These are phyloP conservation scores for Cyclocybe cylindracea DNA, from an alignment of 768 basidiomycete genomes.

Conservation along the genomic window DNA sequence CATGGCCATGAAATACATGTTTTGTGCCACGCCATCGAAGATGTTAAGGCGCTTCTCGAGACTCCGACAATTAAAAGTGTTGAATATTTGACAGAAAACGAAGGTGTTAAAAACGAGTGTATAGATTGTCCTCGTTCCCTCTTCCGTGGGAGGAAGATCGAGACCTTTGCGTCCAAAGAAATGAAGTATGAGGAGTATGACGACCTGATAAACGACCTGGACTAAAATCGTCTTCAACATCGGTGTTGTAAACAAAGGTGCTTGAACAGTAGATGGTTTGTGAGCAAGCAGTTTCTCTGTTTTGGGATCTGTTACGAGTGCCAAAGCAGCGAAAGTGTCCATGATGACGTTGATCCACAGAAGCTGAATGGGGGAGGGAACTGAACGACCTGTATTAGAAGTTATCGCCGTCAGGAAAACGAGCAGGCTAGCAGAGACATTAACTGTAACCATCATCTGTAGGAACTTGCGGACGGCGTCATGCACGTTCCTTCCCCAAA, in stretches of 20 bases:
- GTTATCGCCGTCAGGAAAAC: conserved; percentile 91
- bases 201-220: conserved; percentile 87
- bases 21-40: conserved; percentile 77
- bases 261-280: conserved; percentile 86
- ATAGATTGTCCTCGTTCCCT: conserved; percentile 55
- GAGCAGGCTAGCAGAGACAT: conserved; percentile 93
- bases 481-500: conserved; percentile 99
- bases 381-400: conserved; percentile 73
- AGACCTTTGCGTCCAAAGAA: conserved; percentile 80
- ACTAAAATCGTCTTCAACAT: conserved; percentile 97
- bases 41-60: conserved; percentile 87
- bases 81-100: conserved; percentile 97
- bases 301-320: conserved; percentile 95
- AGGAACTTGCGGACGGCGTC: conserved; percentile 97
- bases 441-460: conserved; percentile 93
- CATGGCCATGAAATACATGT: conserved; percentile 83
- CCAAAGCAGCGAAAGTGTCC: conserved; percentile 98
- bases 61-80: conserved; percentile 88
- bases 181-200: conserved; percentile 84
- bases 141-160: conserved; percentile 41
- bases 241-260: conserved; percentile 86
- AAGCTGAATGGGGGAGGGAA: conserved; percentile 91
- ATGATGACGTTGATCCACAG: conserved; percentile 99
- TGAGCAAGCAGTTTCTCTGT: conserved; percentile 77
- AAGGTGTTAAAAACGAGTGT: conserved; percentile 98